These are phyloP conservation scores for Tulasnella sp. DNA, from an alignment of 768 basidiomycete species.

Conservation along the genomic window DNA sequence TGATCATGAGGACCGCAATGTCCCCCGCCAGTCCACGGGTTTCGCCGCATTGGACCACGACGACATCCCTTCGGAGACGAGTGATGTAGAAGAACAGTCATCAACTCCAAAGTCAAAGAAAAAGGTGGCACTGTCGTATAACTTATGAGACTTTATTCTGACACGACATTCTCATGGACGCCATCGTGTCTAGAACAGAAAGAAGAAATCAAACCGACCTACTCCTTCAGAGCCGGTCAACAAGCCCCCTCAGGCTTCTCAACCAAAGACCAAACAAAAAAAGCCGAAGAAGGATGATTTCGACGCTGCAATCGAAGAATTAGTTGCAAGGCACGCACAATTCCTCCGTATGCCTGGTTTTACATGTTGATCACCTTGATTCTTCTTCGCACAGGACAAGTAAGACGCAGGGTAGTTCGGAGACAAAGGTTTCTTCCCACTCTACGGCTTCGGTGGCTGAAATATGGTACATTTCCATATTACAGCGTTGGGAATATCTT, in stretches of 20 bases:
- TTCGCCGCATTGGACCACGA: background rate
- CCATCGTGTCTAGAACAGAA: conserved; percentile 23
- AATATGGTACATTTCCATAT: too few species aligned
- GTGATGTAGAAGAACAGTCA: background rate
- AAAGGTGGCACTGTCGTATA: background rate
- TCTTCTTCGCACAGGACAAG: too few species aligned
- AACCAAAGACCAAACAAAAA: conserved; percentile 43
- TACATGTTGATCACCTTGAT: too few species aligned
- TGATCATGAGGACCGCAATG: background rate
- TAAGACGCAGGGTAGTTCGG: too few species aligned
- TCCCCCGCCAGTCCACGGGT: background rate
- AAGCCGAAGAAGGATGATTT: conserved; percentile 57
- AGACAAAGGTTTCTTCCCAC: too few species aligned
- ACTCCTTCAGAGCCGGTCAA: background rate
- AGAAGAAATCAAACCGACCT: conserved; percentile 24
- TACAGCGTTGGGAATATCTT: too few species aligned
- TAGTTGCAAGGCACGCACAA: conserved; percentile 59
- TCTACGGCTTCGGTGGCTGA: too few species aligned
- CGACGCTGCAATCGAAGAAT: conserved; percentile 69
- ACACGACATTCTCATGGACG: conserved; percentile 6
- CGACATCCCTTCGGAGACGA: background rate
- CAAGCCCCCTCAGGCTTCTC: background rate
- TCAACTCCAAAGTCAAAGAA: conserved; percentile 15
- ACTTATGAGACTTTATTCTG: background rate
- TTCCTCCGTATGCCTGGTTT: too few species aligned